Evolutionary conservation across 805 yeast species (phyloP), one percentile per base, ranked within the genome.

Genomic region (Sungouiella thailandica): DNA sequence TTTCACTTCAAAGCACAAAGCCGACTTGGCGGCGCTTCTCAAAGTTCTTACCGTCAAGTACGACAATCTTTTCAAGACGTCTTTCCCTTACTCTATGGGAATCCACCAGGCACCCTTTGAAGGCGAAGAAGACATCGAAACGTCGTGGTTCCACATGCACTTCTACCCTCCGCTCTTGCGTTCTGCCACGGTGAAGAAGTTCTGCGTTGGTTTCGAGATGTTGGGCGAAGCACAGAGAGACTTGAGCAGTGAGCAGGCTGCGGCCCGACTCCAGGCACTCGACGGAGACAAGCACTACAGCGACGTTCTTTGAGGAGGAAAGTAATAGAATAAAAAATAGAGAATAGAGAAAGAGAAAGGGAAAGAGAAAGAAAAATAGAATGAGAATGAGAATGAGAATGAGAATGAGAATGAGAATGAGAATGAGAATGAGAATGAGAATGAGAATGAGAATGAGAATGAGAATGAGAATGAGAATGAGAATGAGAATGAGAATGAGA

Each of bases 1-100:
- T 18, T 70, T 80, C 44, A 58, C 57, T 18, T 64, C 58, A 25
- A 53, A 58, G 37, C 75, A 81, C 41, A 68, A 65, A 36, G 13
- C 25, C 4, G 85, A 80, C 42, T 67, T 82, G 43, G 86, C 87
- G 1, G 53, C 58, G 9, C 65, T 76, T 16, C 45, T 80, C 40
- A 69, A 72, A 41, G 47, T 49, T 23, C 59, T 80, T 38, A 80
- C 89, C 3, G 70, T 68, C 24, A 75, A 77, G 41, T 82, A 82
- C 58, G 89, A 82, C 58, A 82, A 82, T 52, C 62, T 82, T 35
- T 82, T 82, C 55, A 61, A 70, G 52, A 75, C 84, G 4, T 71
- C 76, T 19, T 82, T 83, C 65, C 89, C 89, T 2, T 83, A 82
- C 57, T 80, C 87, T 1, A 82, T 83, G 89, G 90, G 90, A 11